Evolutionary conservation across 2,329 filamentous ascomycete genomes (phyloP).

Genomic region (Aschersonia sp.): DNA sequence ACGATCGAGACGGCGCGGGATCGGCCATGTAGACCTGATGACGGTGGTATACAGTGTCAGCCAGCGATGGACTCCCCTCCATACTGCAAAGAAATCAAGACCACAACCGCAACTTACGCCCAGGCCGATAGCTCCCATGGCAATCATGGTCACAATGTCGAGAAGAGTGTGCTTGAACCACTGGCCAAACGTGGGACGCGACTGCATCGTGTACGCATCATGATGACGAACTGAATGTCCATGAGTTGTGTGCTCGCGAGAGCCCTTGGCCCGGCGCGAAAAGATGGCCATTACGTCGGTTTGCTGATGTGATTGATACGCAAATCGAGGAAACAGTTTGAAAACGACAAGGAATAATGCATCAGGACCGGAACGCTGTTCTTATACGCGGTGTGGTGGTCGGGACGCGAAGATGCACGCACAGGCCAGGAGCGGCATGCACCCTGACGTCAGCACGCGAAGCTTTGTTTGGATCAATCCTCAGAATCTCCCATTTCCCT

Average conservation of each 20-base stretch:
- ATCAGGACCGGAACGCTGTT: no score
- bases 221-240: not conserved
- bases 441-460: not conserved
- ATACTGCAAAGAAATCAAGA: not conserved
- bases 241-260: not conserved
- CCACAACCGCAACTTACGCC: conserved; percentile 33
- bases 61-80: no score
- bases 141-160: conserved; percentile 52
- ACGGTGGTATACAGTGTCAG: no score
- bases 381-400: not conserved
- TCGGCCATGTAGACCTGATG: conserved; percentile 44
- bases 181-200: conserved; percentile 47
- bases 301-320: not conserved
- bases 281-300: conserved; percentile 1
- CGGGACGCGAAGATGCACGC: not conserved
- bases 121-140: conserved; percentile 51
- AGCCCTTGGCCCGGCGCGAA: not conserved
- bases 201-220: conserved; percentile 27
- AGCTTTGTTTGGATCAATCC: not conserved
- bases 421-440: not conserved
- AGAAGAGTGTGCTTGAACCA: conserved; percentile 56
- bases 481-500: not conserved
- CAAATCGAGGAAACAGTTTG: no score
- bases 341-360: no score
- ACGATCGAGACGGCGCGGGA: conserved; percentile 43